Evolutionary conservation across 83 land plant species (phyloP).

Genomic region (Diphasiastrum complanatum): DNA sequence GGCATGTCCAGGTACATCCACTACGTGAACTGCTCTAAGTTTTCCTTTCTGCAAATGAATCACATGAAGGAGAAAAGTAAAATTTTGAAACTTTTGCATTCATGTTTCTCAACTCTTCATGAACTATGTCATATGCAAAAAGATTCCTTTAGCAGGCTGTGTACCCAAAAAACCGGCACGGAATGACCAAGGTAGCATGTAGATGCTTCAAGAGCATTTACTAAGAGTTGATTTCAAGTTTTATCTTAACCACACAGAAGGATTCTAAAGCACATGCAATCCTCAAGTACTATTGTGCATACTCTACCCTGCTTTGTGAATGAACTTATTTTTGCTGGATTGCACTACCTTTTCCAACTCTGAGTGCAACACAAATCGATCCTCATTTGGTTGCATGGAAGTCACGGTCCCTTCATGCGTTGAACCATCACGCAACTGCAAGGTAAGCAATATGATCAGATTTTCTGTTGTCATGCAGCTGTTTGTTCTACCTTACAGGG

Average conservation of each 20-base stretch:
- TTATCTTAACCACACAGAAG: no score
- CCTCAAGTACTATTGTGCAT: neutral
- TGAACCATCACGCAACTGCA: constrained; percentile 89
- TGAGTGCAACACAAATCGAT: constrained; percentile 65
- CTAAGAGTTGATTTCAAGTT: neutral
- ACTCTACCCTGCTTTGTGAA: no score
- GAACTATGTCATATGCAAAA: neutral
- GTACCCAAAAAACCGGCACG: no score
- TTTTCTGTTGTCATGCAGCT: neutral
- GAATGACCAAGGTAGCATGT: no score
- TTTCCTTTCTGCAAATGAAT: constrained; percentile 62
- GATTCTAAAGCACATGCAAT: neutral
- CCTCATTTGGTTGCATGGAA: constrained; percentile 97
- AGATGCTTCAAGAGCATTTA: neutral
- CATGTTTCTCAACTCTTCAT: neutral
- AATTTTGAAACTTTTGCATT: neutral
- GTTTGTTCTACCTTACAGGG: neutral
- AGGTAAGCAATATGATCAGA: neutral
- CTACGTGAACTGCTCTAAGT: constrained; percentile 70
- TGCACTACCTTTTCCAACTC: constrained; percentile 64
- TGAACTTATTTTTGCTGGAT: neutral
- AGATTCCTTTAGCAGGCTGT: no score
- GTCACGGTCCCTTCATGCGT: constrained; percentile 89
- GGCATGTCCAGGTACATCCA: constrained; percentile 94
- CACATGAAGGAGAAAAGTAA: neutral